These are phyloP conservation scores for Corchorus olitorius DNA, from an alignment of 345 rosid genomes.

Conservation along the genomic window DNA sequence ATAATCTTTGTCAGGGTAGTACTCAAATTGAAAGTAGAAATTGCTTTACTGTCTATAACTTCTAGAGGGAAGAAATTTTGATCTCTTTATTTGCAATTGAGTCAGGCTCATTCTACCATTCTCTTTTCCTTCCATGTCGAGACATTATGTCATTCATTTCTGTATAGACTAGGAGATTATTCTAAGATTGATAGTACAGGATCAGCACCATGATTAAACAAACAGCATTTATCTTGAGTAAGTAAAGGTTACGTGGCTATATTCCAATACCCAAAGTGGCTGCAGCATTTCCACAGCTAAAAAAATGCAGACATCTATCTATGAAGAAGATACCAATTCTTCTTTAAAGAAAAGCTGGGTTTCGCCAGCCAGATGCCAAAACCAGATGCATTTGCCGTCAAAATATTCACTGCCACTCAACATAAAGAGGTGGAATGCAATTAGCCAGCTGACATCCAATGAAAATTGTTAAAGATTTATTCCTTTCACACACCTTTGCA, in stretches of 20 bases:
- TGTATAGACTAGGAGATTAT: neutral
- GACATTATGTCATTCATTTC: neutral
- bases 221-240: neutral
- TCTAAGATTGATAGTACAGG: neutral
- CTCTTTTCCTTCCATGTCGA: neutral
- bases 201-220: neutral
- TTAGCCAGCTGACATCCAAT: neutral
- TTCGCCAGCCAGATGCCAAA: conserved; percentile 12
- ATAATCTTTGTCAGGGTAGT: conserved; percentile 15
- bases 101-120: neutral
- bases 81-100: neutral
- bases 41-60: neutral
- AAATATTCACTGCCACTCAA: conserved; percentile 4
- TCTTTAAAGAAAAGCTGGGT: neutral
- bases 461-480: neutral
- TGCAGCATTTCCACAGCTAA: conserved; percentile 15
- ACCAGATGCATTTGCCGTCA: neutral
- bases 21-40: conserved; percentile 13
- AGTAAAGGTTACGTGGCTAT: neutral
- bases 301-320: neutral
- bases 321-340: conserved; percentile 9
- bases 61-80: conserved; percentile 4
- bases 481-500: conserved; percentile 16
- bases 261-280: conserved; percentile 18
- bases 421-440: neutral